These are phyloP conservation scores for Tremella yokohamensis DNA, from an alignment of 768 basidiomycete genomes.

Conservation along the genomic window DNA sequence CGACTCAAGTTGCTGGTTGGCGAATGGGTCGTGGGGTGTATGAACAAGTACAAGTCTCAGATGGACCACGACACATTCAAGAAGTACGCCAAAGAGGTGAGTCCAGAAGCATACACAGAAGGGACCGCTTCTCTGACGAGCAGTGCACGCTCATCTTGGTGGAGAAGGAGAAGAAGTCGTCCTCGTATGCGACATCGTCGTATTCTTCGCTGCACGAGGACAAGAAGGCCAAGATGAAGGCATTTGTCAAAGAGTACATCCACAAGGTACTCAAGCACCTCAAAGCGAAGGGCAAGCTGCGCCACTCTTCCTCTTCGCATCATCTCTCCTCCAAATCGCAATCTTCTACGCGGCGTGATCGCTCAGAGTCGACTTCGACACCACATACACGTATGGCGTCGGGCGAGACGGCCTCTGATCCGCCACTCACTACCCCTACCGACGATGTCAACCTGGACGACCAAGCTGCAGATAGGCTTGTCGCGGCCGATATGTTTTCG, in stretches of 20 bases:
- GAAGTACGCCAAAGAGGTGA: constrained; percentile 88
- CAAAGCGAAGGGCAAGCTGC: constrained; percentile 42
- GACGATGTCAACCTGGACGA: no score
- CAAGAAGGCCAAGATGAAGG: constrained; percentile 82
- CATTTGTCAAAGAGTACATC: constrained; percentile 87
- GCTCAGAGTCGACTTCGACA: no score
- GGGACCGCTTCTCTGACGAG: constrained; percentile 1
- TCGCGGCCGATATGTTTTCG: not conserved
- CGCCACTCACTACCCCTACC: no score
- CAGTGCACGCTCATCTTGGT: constrained; percentile 80
- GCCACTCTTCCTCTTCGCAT: not conserved
- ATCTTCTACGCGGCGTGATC: not conserved
- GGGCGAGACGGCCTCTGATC: no score
- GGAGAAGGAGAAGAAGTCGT: constrained; percentile 93
- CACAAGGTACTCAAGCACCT: constrained; percentile 60
- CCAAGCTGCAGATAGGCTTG: no score
- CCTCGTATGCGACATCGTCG: constrained; percentile 65
- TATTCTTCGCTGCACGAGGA: constrained; percentile 81
- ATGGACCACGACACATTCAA: constrained; percentile 81
- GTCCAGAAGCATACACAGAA: constrained; percentile 19
- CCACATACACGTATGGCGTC: no score
- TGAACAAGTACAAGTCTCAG: constrained; percentile 79
- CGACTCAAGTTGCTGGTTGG: constrained; percentile 75
- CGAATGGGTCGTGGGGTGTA: constrained; percentile 81
- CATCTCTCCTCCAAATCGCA: not conserved